Evolutionary conservation across 169 alveolate genomes (phyloP), one percentile per base, ranked within the genome.

Genomic region (Cytauxzoon felis): DNA sequence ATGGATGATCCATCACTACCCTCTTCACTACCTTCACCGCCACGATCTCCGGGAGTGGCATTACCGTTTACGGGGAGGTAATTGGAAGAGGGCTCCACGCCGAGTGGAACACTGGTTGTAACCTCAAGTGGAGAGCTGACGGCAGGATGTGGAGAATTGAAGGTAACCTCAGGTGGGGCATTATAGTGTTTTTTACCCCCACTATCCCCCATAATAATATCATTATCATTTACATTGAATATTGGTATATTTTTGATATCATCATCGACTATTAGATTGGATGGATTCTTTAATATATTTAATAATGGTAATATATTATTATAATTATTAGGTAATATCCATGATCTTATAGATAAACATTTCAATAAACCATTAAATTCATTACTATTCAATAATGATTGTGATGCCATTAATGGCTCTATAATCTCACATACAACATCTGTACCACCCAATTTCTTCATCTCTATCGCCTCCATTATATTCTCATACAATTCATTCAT

Each of bases 391-490:
- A 66, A 18, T 0, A 66, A 21, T 0, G 18, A 13, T 2, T 49
- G 52, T 0, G 78, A 33, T 21, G 78, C 78, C 9, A 68, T 54
- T 18, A 57, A 32, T 3, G 78, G 78, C 56, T 66, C 78, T 68
- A 57, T 57, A 24, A 66, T 68, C 18, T 32, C 62, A 48, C 73
- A 57, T 5, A 66, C 43, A 7, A 68, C 33, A 6, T 57, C 78
- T 0, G 29, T 50, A 2, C 78, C 78, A 24, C 78, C 78, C 8
- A 66, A 68, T 11, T 34, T 40, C 49, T 57, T 57, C 78, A 66
- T 57, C 41, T 66, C 73, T 34, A 66, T 3, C 26, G 78, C 7
- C 5, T 66, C 78, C 19, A 57, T 30, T 11, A 66, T 58, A 61
- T 57, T 66, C 32, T 66, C 73, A 13, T 66, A 68, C 27, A 66